Conservation (phyloP, 2,329 filamentous ascomycete genomes). For the Nothopassalora personata region DNA sequence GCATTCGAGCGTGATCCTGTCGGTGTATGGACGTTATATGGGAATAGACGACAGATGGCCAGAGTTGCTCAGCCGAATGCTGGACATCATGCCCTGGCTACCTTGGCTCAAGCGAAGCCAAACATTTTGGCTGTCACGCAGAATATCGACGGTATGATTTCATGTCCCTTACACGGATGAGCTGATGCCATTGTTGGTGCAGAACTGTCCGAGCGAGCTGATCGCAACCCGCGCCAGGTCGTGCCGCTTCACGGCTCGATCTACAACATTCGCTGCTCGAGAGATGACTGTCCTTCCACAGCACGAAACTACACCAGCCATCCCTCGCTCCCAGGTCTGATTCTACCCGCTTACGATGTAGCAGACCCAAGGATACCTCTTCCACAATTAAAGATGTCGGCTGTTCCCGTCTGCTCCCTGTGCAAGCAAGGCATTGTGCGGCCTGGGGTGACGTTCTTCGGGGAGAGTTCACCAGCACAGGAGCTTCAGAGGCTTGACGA, state of each 20-base stretch:
- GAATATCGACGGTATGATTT: slow-evolving; percentile 6
- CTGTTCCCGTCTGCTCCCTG: not conserved
- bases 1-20: not conserved
- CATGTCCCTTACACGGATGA: not conserved
- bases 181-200: not conserved
- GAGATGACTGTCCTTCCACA: not conserved
- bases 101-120: not conserved
- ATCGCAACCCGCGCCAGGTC: not conserved
- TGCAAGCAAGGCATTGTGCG: slow-evolving; percentile 1
- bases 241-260: slow-evolving; percentile 2
- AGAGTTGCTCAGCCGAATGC: slow-evolving; percentile 1
- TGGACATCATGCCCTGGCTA: slow-evolving; percentile 1
- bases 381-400: not conserved
- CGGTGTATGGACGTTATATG: not conserved
- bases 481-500: not conserved
- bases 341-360: not conserved
- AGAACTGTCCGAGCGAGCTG: slow-evolving; percentile 1
- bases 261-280: slow-evolving; percentile 1
- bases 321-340: not conserved
- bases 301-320: not conserved
- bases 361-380: not conserved
- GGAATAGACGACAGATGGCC: not conserved
- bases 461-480: not conserved
- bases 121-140: slow-evolving; percentile 6
- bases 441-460: not conserved